Conservation (phyloP, 2,329 filamentous ascomycete species). For the Penicillium sp. region DNA sequence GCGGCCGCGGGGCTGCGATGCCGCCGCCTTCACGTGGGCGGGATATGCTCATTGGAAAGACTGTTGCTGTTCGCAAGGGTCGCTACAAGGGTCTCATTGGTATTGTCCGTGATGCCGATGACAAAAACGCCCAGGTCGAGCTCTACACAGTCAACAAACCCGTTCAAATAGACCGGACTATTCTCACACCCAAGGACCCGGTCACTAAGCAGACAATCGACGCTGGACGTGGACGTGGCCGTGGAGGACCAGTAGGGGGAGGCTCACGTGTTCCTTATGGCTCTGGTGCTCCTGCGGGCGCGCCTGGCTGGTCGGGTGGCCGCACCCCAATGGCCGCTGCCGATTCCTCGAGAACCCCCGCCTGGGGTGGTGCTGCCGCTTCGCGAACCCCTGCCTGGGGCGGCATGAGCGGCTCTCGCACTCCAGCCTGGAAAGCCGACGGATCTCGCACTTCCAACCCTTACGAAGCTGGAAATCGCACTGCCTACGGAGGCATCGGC, state of each 20-base stretch:
- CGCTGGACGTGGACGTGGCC: constrained; percentile 51
- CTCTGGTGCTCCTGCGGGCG: constrained; percentile 42
- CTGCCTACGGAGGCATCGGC: constrained; percentile 62
- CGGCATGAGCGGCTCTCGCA: constrained; percentile 44
- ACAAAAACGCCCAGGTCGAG: constrained; percentile 79
- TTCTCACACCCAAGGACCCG: constrained; percentile 76
- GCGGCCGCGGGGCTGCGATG: constrained; percentile 46
- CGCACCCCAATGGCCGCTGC: constrained; percentile 62
- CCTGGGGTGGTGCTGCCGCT: constrained; percentile 60
- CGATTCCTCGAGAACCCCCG: constrained; percentile 65
- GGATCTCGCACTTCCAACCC: constrained; percentile 52
- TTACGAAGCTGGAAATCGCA: constrained; percentile 65
- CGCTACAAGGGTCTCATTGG: constrained; percentile 88
- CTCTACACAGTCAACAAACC: constrained; percentile 92
- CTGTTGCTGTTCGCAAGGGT: constrained; percentile 79
- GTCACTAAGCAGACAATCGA: constrained; percentile 74
- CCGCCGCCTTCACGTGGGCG: constrained; percentile 69
- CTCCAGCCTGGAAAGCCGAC: constrained; percentile 54
- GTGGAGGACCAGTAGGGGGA: constrained; percentile 36
- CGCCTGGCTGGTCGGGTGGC: constrained; percentile 57
- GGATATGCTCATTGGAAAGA: constrained; percentile 83
- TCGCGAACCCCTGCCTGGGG: constrained; percentile 48
- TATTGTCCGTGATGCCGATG: constrained; percentile 92
- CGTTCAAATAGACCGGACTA: constrained; percentile 74
- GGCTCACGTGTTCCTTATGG: constrained; percentile 46